A percentile compares a stretch with the other conserved stretches of the same genome.
These are phyloP conservation scores for Quercus berberidifolia DNA, from an alignment of 306 rosid species.

Conservation along the genomic window DNA sequence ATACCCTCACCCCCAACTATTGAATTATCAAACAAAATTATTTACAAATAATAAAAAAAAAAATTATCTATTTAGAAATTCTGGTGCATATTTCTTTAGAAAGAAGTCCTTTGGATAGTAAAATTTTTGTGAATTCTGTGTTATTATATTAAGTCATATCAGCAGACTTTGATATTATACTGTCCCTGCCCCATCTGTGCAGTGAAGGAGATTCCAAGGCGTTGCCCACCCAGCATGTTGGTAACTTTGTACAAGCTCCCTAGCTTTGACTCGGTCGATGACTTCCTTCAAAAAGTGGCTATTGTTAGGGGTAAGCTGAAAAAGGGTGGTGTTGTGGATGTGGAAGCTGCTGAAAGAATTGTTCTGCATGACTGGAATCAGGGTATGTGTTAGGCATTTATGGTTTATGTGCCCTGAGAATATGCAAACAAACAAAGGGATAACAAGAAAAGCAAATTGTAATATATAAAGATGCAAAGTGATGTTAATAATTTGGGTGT, in stretches of 20 bases:
- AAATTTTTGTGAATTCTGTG: not conserved
- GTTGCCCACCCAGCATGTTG: constrained; percentile 60
- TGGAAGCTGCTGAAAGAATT: constrained; percentile 72
- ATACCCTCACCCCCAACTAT: too few species aligned
- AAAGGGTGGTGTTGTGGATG: constrained; percentile 81
- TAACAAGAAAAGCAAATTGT: not conserved
- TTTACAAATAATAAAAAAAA: not conserved
- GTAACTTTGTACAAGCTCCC: constrained; percentile 77
- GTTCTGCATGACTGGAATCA: constrained; percentile 92
- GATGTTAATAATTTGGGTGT: too few species aligned
- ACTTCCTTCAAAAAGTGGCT: constrained; percentile 79
- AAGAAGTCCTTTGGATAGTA: too few species aligned
- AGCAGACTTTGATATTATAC: not conserved
- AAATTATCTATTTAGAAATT: too few species aligned
- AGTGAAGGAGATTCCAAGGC: constrained; percentile 96
- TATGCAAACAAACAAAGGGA: not conserved
- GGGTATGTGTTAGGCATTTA: constrained; percentile 42
- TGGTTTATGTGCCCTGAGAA: not conserved
- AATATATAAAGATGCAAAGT: too few species aligned
- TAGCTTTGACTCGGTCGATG: constrained; percentile 78
- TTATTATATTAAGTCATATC: not conserved
- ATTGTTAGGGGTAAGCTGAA: constrained; percentile 88
- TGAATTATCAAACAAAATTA: too few species aligned
- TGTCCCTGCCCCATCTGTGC: constrained; percentile 18
- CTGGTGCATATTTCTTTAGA: too few species aligned